These are phyloP conservation scores for Boletus patriciae DNA, from an alignment of 768 basidiomycete genomes.

Conservation along the genomic window DNA sequence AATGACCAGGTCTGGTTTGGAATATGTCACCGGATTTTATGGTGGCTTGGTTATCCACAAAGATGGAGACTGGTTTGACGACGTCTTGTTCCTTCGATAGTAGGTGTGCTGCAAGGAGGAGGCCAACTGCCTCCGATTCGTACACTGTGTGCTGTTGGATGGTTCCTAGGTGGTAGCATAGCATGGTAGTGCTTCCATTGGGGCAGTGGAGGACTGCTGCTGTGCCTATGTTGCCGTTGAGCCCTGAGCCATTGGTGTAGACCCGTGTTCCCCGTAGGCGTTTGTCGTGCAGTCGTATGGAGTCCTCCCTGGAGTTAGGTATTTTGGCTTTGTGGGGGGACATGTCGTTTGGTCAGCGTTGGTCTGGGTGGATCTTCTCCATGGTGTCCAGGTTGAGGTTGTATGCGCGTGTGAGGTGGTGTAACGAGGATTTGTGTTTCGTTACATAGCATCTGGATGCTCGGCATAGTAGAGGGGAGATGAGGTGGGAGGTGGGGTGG, in stretches of 20 bases:
- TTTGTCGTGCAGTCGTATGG: no score
- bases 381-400: no score
- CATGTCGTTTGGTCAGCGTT: no score
- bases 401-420: no score
- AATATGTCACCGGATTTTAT: conserved; percentile 1
- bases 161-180: not conserved
- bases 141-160: not conserved
- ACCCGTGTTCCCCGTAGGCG: not conserved
- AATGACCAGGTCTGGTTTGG: not conserved
- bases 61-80: not conserved
- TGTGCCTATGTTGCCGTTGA: not conserved
- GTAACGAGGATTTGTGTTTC: no score
- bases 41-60: not conserved
- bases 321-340: no score
- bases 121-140: not conserved
- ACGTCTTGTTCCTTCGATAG: not conserved
- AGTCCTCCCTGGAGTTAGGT: no score
- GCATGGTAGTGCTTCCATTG: not conserved
- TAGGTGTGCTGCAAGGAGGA: not conserved
- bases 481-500: no score
- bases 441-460: no score
- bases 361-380: no score
- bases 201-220: not conserved
- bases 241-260: not conserved
- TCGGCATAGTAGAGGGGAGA: no score